Evolutionary conservation across 331 rosid species (phyloP).

Genomic region (Rosa hybrid): DNA sequence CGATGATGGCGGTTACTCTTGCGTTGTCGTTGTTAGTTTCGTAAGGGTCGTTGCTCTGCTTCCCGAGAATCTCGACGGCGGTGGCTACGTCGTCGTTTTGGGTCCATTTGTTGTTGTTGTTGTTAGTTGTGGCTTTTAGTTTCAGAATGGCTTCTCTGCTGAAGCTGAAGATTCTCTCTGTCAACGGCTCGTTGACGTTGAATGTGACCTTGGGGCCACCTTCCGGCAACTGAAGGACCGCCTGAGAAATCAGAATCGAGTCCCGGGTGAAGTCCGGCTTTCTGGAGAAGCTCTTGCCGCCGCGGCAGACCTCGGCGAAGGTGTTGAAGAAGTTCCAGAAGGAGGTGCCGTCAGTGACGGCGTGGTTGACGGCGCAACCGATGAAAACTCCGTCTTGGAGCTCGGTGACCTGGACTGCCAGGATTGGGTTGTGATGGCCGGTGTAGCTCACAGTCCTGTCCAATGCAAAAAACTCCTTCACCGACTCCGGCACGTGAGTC

Average conservation of each 20-base stretch:
- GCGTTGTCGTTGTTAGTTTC: constrained; percentile 22
- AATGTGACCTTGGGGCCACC: constrained; percentile 75
- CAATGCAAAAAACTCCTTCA: constrained; percentile 60
- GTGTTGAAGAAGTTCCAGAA: constrained; percentile 96
- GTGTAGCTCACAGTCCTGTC: constrained; percentile 68
- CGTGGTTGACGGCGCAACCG: constrained; percentile 77
- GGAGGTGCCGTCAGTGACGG: constrained; percentile 84
- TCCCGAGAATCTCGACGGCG: constrained; percentile 50
- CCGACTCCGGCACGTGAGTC: constrained; percentile 34
- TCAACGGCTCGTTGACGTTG: constrained; percentile 50
- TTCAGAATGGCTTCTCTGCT: constrained; percentile 59
- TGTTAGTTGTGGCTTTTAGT: constrained; percentile 56
- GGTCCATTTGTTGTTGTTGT: constrained; percentile 17
- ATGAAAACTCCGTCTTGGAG: constrained; percentile 77
- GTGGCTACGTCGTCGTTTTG: constrained; percentile 8
- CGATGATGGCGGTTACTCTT: constrained; percentile 37
- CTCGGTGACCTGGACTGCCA: constrained; percentile 79
- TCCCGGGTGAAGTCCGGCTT: constrained; percentile 64
- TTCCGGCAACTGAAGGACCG: constrained; percentile 56
- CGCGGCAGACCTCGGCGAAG: constrained; percentile 63
- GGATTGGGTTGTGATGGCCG: constrained; percentile 64
- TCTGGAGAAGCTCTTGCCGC: constrained; percentile 26
- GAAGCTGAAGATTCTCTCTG: constrained; percentile 79
- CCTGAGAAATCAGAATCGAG: constrained; percentile 50
- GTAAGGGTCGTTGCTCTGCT: constrained; percentile 50